These are phyloP conservation scores for Saposhnikovia divaricata DNA, from an alignment of 129 eudicot genomes.

Conservation along the genomic window DNA sequence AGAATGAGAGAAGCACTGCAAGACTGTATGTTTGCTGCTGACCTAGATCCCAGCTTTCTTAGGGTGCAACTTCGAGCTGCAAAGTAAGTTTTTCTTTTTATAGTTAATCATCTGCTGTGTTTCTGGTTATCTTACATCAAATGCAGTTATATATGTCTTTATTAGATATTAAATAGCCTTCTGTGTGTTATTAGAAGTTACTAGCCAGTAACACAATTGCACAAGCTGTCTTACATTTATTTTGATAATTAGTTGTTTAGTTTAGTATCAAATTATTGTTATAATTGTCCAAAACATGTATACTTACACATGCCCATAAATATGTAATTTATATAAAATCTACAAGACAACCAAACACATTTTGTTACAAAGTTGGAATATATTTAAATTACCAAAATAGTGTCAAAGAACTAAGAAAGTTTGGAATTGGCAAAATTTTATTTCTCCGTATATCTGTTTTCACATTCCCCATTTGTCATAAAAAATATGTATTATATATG, in stretches of 20 bases:
- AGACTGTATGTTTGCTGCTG: constrained; percentile 77
- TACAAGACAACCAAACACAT: background rate
- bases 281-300: background rate
- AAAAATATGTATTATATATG: background rate
- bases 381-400: background rate
- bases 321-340: no score
- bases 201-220: background rate
- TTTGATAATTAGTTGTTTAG: background rate
- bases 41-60: constrained; percentile 67
- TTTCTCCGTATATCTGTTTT: background rate
- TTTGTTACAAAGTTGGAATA: background rate
- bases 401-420: background rate
- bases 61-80: constrained; percentile 86
- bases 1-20: constrained; percentile 76
- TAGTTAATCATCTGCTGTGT: background rate
- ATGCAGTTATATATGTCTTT: constrained; percentile 5
- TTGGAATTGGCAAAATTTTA: background rate
- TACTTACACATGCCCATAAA: background rate
- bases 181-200: background rate
- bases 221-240: background rate
- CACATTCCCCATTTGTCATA: background rate
- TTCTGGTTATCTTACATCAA: background rate
- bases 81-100: constrained; percentile 41
- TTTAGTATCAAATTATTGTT: no score
- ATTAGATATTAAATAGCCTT: background rate